Percentiles rank a stretch among this genome's conserved stretches.
Evolutionary conservation across 441 rosid genomes (phyloP).

Genomic region (Macaranga tanarius): DNA sequence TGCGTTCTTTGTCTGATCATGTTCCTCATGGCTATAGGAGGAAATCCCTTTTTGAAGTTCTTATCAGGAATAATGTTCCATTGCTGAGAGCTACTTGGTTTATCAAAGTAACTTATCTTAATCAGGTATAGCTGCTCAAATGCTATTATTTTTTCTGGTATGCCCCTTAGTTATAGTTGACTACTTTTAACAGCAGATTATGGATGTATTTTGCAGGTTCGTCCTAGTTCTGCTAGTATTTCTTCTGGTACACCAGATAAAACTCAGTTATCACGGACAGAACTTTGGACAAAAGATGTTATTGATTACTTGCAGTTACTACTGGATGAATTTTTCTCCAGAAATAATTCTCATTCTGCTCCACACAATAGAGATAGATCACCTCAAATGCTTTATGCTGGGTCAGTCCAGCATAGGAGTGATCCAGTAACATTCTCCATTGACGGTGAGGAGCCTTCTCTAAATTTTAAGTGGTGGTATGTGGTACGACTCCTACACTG

Average conservation of each 20-base stretch:
- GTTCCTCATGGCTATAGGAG: slow-evolving; percentile 83
- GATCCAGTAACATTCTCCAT: slow-evolving; percentile 46
- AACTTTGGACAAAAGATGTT: slow-evolving; percentile 97
- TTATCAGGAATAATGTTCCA: slow-evolving; percentile 93
- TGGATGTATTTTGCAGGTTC: slow-evolving; percentile 59
- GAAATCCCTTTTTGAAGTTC: slow-evolving; percentile 84
- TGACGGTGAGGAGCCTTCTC: slow-evolving; percentile 82
- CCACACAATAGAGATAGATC: slow-evolving; percentile 70
- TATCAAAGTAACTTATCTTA: slow-evolving; percentile 93
- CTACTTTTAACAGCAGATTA: slow-evolving; percentile 26
- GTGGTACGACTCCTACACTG: slow-evolving; percentile 91
- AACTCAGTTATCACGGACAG: slow-evolving; percentile 72
- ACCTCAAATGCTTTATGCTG: slow-evolving; percentile 65
- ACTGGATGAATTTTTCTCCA: slow-evolving; percentile 74
- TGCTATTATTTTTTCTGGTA: neutral
- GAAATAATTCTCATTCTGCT: slow-evolving; percentile 57
- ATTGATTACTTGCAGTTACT: slow-evolving; percentile 85
- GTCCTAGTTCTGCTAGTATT: slow-evolving; percentile 57
- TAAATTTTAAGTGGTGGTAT: slow-evolving; percentile 95
- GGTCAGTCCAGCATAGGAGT: slow-evolving; percentile 57
- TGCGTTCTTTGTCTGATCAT: slow-evolving; percentile 86
- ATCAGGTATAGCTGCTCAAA: slow-evolving; percentile 62
- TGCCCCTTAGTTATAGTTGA: slow-evolving; percentile 6
- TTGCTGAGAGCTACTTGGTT: slow-evolving; percentile 97
- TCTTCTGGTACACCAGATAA: slow-evolving; percentile 78